phyloP scores from a whole-genome alignment of 2,329 filamentous ascomycete species.

The Alternaria sp. region DNA sequence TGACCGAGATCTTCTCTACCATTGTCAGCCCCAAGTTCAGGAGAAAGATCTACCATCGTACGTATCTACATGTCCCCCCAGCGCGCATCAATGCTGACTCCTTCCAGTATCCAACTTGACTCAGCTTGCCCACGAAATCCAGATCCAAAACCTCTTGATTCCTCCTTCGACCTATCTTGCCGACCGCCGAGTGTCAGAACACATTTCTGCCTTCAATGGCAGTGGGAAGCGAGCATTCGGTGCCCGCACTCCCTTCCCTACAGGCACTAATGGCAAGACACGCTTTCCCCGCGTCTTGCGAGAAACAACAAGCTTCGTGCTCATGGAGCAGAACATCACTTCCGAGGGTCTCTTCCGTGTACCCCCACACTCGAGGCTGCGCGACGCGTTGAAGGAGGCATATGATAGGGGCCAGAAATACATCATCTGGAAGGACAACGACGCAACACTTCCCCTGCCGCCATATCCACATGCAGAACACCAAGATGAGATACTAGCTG shows the following conservation, averaged over 20 bases:
- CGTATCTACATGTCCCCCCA: conserved; percentile 18
- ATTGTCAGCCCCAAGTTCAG: conserved; percentile 66
- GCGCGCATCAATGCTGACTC: conserved; percentile 18
- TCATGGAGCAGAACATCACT: conserved; percentile 57
- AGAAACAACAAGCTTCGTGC: conserved; percentile 62
- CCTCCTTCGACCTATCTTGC: conserved; percentile 63
- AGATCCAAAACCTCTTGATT: conserved; percentile 62
- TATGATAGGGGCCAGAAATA: conserved; percentile 64
- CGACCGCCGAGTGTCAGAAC: conserved; percentile 59
- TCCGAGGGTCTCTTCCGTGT: conserved; percentile 64
- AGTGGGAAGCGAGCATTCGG: conserved; percentile 58
- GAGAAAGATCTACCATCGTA: conserved; percentile 64
- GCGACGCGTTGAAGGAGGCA: conserved; percentile 62
- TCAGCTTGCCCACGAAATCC: conserved; percentile 59
- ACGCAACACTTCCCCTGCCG: conserved; percentile 43
- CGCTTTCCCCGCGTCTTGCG: conserved; percentile 62
- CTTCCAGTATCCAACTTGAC: conserved; percentile 58
- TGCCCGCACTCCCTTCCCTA: conserved; percentile 58
- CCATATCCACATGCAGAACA: conserved; percentile 43
- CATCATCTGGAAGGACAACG: conserved; percentile 61
- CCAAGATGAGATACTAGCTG: conserved; percentile 54
- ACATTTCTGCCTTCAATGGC: conserved; percentile 58
- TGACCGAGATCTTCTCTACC: conserved; percentile 65
- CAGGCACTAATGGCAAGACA: conserved; percentile 53
- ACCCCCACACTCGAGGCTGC: conserved; percentile 59